Conservation (phyloP, 208 protist genomes). For the Polymyxa betae region DNA sequence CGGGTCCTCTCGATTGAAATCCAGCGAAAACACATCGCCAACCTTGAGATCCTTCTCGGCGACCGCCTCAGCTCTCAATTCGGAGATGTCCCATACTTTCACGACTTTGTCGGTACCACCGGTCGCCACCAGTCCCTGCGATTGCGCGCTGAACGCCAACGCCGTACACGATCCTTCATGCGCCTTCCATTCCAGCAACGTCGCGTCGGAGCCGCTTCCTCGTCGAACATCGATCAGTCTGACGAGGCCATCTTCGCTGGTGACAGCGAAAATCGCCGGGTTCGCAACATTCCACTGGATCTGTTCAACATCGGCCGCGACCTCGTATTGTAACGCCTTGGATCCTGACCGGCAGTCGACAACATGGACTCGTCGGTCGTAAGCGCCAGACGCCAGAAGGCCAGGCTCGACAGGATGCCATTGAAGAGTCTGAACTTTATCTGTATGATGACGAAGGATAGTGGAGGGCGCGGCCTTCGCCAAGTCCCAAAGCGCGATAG, state of each 20-base stretch:
- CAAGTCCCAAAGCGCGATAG: constrained; percentile 94
- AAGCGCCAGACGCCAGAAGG: constrained; percentile 82
- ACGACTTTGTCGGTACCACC: constrained; percentile 83
- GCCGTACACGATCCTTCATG: constrained; percentile 77
- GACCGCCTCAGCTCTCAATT: constrained; percentile 68
- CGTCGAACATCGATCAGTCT: constrained; percentile 79
- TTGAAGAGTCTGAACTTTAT: constrained; percentile 86
- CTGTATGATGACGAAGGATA: constrained; percentile 83
- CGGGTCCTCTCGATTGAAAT: constrained; percentile 83
- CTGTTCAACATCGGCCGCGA: constrained; percentile 55
- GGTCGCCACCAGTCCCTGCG: constrained; percentile 80
- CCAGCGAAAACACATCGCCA: constrained; percentile 79
- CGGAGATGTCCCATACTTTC: constrained; percentile 81
- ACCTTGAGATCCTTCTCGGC: constrained; percentile 79
- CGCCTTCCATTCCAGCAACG: constrained; percentile 65
- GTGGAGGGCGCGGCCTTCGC: constrained; percentile 69
- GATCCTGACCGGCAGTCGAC: constrained; percentile 82
- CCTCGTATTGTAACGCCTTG: constrained; percentile 68
- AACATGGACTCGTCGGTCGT: constrained; percentile 78
- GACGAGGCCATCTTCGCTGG: constrained; percentile 76
- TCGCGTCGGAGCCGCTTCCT: constrained; percentile 72
- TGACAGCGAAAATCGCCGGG: constrained; percentile 72
- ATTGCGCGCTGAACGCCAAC: constrained; percentile 78
- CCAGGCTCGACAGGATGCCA: constrained; percentile 84
- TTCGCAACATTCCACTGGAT: constrained; percentile 62